phyloP scores from a whole-genome alignment of 2,329 filamentous ascomycete genomes.

The Akanthomyces uredinophilus region DNA sequence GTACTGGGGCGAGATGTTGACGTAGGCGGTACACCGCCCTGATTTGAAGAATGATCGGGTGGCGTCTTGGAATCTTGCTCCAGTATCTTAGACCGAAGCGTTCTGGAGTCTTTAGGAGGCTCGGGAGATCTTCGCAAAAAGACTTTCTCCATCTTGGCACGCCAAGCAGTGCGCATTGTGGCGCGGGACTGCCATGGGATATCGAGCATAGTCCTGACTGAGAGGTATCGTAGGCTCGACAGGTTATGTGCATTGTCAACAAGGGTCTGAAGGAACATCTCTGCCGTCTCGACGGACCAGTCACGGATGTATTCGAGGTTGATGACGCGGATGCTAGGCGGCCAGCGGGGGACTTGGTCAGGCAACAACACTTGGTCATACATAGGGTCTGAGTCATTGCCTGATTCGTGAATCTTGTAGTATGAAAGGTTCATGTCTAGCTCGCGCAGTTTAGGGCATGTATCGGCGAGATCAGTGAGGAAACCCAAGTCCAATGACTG shows the following conservation, averaged over 20 bases:
- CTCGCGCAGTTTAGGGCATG: slow-evolving; percentile 65
- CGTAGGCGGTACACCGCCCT: slow-evolving; percentile 17
- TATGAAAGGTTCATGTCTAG: slow-evolving; percentile 76
- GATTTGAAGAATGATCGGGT: background rate
- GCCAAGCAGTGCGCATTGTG: slow-evolving; percentile 74
- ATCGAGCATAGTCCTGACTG: slow-evolving; percentile 73
- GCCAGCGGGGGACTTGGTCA: slow-evolving; percentile 72
- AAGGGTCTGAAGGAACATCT: slow-evolving; percentile 74
- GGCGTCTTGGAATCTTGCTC: slow-evolving; percentile 10
- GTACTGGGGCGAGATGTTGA: slow-evolving; percentile 33
- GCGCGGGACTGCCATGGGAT: slow-evolving; percentile 78
- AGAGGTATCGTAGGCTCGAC: slow-evolving; percentile 61
- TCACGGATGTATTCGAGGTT: slow-evolving; percentile 74
- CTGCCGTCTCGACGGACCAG: slow-evolving; percentile 64
- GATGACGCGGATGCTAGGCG: slow-evolving; percentile 61
- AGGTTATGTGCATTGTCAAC: slow-evolving; percentile 64
- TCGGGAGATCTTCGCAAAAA: slow-evolving; percentile 49
- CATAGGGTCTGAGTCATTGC: slow-evolving; percentile 67
- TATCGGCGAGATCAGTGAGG: slow-evolving; percentile 56
- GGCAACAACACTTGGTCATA: slow-evolving; percentile 64
- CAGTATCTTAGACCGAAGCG: slow-evolving; percentile 20
- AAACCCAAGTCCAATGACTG: slow-evolving; percentile 73
- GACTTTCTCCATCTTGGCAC: slow-evolving; percentile 60
- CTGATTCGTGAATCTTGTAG: slow-evolving; percentile 62
- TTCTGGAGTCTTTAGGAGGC: slow-evolving; percentile 31